Evolutionary conservation across 202 grass and related monocot species (phyloP).

Genomic region (Panicum hallii): DNA sequence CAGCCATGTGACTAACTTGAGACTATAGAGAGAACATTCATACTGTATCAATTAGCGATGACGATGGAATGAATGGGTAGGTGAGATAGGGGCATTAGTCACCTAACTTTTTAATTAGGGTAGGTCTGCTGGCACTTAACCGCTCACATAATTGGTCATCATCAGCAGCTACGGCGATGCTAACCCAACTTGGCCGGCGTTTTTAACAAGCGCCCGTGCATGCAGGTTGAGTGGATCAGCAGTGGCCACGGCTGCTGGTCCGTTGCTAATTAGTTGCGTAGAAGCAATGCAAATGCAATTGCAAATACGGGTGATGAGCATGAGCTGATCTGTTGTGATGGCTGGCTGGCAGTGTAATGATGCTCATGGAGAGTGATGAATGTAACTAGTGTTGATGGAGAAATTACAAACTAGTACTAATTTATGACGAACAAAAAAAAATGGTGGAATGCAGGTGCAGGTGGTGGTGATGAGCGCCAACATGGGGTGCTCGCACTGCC

Average conservation of each 20-base stretch:
- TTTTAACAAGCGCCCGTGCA: slow-evolving; percentile 5
- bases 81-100: neutral
- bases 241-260: neutral
- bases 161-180: slow-evolving; percentile 31
- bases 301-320: neutral
- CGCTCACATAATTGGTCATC: slow-evolving; percentile 28
- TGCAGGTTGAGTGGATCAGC: neutral
- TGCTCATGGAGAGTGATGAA: neutral
- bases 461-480: slow-evolving; percentile 97
- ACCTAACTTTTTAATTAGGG: slow-evolving; percentile 31
- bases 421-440: neutral
- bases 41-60: slow-evolving; percentile 8
- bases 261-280: slow-evolving; percentile 24
- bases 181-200: slow-evolving; percentile 30
- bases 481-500: slow-evolving; percentile 91
- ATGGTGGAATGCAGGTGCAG: slow-evolving; percentile 63
- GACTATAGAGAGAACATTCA: neutral
- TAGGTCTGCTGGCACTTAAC: slow-evolving; percentile 35
- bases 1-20: slow-evolving; percentile 27
- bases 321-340: neutral
- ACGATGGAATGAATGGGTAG: slow-evolving; percentile 30
- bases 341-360: neutral
- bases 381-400: neutral
- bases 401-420: neutral
- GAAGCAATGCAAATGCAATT: slow-evolving; percentile 29